A percentile compares a stretch with the other conserved stretches of the same genome.
Evolutionary conservation across 2,329 filamentous ascomycete genomes (phyloP).

Genomic region (Periglandula ipomoeae): DNA sequence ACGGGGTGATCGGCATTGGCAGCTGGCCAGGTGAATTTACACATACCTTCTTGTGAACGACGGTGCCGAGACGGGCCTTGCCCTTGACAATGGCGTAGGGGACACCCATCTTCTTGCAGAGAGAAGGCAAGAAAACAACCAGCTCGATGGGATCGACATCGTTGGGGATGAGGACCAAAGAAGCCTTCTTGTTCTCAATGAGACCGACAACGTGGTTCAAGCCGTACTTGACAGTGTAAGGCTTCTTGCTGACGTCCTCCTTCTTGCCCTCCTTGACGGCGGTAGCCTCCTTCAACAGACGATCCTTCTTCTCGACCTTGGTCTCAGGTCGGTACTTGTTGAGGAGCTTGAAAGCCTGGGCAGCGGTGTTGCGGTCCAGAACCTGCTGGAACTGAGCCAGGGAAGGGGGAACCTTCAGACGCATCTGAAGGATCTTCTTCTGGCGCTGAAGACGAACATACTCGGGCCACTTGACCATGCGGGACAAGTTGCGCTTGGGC

Average conservation of each 20-base stretch:
- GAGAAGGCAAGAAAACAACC: constrained; percentile 96
- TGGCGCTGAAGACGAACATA: constrained; percentile 96
- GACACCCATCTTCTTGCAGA: constrained; percentile 99
- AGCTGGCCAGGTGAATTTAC: too few relatives aligned
- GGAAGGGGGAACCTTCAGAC: constrained; percentile 95
- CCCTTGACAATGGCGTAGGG: constrained; percentile 99
- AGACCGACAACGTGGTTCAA: constrained; percentile 98
- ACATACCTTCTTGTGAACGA: constrained; percentile 98
- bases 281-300: constrained; percentile 94
- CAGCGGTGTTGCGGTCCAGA: constrained; percentile 92
- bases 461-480: constrained; percentile 99
- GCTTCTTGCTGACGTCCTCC: constrained; percentile 99
- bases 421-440: constrained; percentile 93
- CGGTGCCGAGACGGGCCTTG: constrained; percentile 97
- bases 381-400: constrained; percentile 97
- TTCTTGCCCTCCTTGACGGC: constrained; percentile 99
- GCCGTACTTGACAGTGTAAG: constrained; percentile 98
- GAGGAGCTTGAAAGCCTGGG: constrained; percentile 96
- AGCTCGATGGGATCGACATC: constrained; percentile 99
- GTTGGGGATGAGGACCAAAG: constrained; percentile 96
- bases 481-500: constrained; percentile 86
- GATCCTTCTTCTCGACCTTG: constrained; percentile 99
- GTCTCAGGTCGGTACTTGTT: constrained; percentile 99
- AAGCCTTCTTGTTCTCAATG: constrained; percentile 99
- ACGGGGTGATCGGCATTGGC: too few relatives aligned